Conservation (phyloP, 2,329 filamentous ascomycete genomes). For the Rhynchosporium graminicola region DNA sequence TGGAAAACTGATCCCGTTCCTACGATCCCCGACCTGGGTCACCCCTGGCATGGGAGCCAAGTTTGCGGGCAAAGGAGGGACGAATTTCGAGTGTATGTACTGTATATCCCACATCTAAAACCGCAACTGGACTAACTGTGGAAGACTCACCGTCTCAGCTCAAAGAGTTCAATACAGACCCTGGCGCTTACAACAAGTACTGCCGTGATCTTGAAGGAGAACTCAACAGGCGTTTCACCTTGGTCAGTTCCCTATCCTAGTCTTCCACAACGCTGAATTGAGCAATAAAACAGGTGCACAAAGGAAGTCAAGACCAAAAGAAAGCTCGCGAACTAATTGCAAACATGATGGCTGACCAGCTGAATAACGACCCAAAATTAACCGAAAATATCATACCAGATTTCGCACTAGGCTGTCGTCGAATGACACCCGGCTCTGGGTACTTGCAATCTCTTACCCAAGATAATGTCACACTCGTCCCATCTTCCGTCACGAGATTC, state of each 20-base stretch:
- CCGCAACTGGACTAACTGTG: not conserved
- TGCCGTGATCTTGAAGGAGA: slow-evolving; percentile 33
- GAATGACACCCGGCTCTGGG: slow-evolving; percentile 47
- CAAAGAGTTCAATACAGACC: slow-evolving; percentile 31
- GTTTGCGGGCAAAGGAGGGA: slow-evolving; percentile 27
- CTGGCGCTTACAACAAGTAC: slow-evolving; percentile 29
- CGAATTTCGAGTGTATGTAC: slow-evolving; percentile 27
- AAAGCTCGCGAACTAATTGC: slow-evolving; percentile 19
- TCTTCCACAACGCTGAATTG: not conserved
- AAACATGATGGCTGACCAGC: slow-evolving; percentile 26
- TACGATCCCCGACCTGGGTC: slow-evolving; percentile 59
- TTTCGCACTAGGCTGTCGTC: slow-evolving; percentile 44
- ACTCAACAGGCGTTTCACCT: slow-evolving; percentile 36
- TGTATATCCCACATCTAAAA: not conserved
- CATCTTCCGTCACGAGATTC: slow-evolving; percentile 35
- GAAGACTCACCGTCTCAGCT: slow-evolving; percentile 25
- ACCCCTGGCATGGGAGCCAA: slow-evolving; percentile 35
- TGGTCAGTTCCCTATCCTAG: slow-evolving; percentile 20
- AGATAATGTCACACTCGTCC: slow-evolving; percentile 39
- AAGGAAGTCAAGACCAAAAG: slow-evolving; percentile 27
- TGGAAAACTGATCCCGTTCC: slow-evolving; percentile 54
- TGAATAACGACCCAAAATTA: slow-evolving; percentile 21
- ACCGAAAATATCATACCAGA: slow-evolving; percentile 31
- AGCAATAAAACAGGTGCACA: slow-evolving; percentile 23
- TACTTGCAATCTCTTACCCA: slow-evolving; percentile 47